These are phyloP conservation scores for Orbilia ellipsospora DNA, from an alignment of 2,329 filamentous ascomycete genomes.

Conservation along the genomic window DNA sequence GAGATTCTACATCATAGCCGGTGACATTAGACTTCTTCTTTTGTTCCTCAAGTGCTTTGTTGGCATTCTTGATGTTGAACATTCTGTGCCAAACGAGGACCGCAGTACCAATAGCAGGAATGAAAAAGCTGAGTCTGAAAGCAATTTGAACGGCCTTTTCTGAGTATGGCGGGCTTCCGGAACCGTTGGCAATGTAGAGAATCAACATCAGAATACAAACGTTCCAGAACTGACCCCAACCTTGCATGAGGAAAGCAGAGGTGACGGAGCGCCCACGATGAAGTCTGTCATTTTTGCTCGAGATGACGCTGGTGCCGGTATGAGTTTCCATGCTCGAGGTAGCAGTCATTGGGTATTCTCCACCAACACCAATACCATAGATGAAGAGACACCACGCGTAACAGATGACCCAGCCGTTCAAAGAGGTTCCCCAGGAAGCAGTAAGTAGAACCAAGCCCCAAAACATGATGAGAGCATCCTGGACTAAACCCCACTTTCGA, in stretches of 20 bases:
- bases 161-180: conserved; percentile 76
- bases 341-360: conserved; percentile 96
- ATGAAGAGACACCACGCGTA: conserved; percentile 96
- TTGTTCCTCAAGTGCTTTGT: conserved; percentile 80
- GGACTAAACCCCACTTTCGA: conserved; percentile 93
- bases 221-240: conserved; percentile 96
- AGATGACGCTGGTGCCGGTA: conserved; percentile 84
- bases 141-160: conserved; percentile 83
- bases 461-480: conserved; percentile 95
- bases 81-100: conserved; percentile 97
- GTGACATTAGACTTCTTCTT: conserved; percentile 90
- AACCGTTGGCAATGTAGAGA: conserved; percentile 86
- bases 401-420: conserved; percentile 96
- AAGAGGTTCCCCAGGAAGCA: conserved; percentile 84
- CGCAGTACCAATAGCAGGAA: conserved; percentile 87
- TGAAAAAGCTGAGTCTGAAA: conserved; percentile 90
- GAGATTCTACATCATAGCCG: conserved; percentile 88
- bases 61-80: conserved; percentile 91
- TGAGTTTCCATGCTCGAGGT: conserved; percentile 94
- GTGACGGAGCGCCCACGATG: conserved; percentile 97
- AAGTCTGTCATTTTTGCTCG: conserved; percentile 89
- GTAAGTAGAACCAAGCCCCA: conserved; percentile 91
- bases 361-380: conserved; percentile 80
- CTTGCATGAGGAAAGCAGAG: conserved; percentile 96
- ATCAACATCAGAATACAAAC: conserved; percentile 88